Conservation (phyloP, 2,329 filamentous ascomycete genomes). For the Capronia americana region DNA sequence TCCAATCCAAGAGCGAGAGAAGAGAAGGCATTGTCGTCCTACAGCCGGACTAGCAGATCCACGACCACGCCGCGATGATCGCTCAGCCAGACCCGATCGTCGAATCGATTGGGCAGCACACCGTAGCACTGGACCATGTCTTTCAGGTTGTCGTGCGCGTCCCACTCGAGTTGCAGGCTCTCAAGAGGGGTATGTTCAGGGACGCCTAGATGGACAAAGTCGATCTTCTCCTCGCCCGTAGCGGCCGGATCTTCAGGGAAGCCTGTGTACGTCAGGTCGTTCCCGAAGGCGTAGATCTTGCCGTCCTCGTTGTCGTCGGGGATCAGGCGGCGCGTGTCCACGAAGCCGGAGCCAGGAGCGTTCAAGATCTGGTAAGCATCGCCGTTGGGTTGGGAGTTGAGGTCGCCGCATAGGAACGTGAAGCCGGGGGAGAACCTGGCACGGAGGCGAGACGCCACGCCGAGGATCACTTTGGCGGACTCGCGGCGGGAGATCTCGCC, state of each 20-base stretch:
- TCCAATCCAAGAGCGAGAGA: neutral
- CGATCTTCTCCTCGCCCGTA: conserved; percentile 53
- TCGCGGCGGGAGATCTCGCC: conserved; percentile 57
- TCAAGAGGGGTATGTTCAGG: conserved; percentile 33
- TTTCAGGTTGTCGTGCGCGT: conserved; percentile 22
- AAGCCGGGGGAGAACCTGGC: conserved; percentile 43
- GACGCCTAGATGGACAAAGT: conserved; percentile 57
- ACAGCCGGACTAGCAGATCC: conserved; percentile 45
- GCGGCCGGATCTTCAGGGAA: conserved; percentile 50
- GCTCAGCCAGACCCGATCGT: conserved; percentile 61
- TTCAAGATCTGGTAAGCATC: conserved; percentile 61
- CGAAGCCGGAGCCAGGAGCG: conserved; percentile 44
- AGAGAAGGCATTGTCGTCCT: neutral
- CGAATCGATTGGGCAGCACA: conserved; percentile 61
- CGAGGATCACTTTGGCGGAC: conserved; percentile 59
- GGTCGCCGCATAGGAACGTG: conserved; percentile 61
- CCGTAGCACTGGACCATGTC: conserved; percentile 58
- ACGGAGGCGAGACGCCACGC: conserved; percentile 36
- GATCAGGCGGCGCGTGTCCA: conserved; percentile 46
- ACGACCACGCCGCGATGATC: conserved; percentile 65
- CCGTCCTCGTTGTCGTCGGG: conserved; percentile 36
- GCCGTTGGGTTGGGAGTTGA: conserved; percentile 60
- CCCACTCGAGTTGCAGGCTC: neutral
- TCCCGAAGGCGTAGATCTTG: conserved; percentile 52
- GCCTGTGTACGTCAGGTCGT: conserved; percentile 61